Percentiles rank a stretch among this genome's conserved stretches.
Conservation (phyloP, 1,284 basidiomycete species). For the Pseudozyma sp. region DNA sequence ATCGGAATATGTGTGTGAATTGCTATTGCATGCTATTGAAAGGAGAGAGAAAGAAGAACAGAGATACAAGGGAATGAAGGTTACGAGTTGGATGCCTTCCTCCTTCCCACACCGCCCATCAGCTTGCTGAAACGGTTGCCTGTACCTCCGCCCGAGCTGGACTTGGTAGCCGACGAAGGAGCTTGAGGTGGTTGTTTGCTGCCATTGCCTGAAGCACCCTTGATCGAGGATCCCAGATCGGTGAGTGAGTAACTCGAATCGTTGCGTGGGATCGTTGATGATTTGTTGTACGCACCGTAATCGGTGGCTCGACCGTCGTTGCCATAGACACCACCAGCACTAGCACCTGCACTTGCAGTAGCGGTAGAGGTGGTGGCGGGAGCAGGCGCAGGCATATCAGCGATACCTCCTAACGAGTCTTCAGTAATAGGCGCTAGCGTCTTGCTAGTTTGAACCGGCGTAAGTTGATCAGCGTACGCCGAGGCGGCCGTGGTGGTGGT, state of each 20-base stretch:
- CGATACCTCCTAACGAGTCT: conserved; percentile 39
- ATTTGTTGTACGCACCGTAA: conserved; percentile 11
- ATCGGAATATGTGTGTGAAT: no score
- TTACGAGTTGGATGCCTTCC: conserved; percentile 28
- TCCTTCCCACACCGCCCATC: conserved; percentile 28
- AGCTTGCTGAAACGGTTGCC: conserved; percentile 43
- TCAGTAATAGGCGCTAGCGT: conserved; percentile 34
- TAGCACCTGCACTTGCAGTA: no score
- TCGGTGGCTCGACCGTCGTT: background rate
- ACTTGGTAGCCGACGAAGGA: conserved; percentile 6
- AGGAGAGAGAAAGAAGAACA: background rate
- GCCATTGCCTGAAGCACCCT: conserved; percentile 3
- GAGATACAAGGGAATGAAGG: background rate
- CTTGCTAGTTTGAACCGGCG: conserved; percentile 8
- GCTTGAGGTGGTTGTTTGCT: background rate
- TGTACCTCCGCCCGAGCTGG: conserved; percentile 3
- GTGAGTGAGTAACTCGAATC: conserved; percentile 30
- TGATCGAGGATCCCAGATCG: conserved; percentile 16
- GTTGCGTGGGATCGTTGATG: conserved; percentile 9
- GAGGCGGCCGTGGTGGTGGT: background rate
- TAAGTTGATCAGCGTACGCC: conserved; percentile 8
- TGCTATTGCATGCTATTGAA: no score
- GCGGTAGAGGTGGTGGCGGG: background rate
- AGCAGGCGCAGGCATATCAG: conserved; percentile 31
- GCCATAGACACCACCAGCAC: background rate